Conservation (phyloP, 2,329 filamentous ascomycete genomes). For the Calycina herbarum region DNA sequence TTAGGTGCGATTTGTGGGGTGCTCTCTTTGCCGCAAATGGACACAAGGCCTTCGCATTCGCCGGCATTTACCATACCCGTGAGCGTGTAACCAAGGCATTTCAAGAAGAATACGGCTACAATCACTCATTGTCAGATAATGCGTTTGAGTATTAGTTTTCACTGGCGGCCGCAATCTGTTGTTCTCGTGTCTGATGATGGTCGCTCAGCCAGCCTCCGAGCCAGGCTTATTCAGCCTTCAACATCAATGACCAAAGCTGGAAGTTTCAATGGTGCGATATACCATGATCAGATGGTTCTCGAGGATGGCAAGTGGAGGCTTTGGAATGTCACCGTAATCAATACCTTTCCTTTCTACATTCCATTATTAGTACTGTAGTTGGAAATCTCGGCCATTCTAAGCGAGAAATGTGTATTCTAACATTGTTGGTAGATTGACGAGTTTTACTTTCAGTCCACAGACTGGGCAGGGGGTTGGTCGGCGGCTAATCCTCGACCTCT, state of each 20-base stretch:
- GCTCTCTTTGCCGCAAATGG: constrained; percentile 9
- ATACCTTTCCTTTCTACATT: too few relatives aligned
- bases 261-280: constrained; percentile 11
- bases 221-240: constrained; percentile 5
- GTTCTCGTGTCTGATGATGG: constrained; percentile 8
- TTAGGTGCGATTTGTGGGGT: constrained; percentile 7
- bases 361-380: too few relatives aligned
- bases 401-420: too few relatives aligned
- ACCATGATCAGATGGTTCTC: constrained; percentile 8
- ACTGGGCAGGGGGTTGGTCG: constrained; percentile 8
- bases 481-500: not conserved
- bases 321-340: constrained; percentile 3
- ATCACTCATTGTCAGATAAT: not conserved
- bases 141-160: constrained; percentile 9
- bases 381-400: too few relatives aligned
- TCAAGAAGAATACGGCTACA: constrained; percentile 7
- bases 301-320: constrained; percentile 7
- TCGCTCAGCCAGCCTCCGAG: constrained; percentile 3
- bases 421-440: constrained; percentile 5
- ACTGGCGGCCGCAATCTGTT: constrained; percentile 11
- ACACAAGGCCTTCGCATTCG: constrained; percentile 15
- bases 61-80: constrained; percentile 12
- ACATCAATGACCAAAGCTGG: constrained; percentile 2
- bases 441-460: constrained; percentile 5
- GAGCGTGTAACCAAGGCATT: constrained; percentile 11